Base-by-base conservation (phyloP, 1,284 basidiomycete genomes). In the Pseudozyma sp. region DNA sequence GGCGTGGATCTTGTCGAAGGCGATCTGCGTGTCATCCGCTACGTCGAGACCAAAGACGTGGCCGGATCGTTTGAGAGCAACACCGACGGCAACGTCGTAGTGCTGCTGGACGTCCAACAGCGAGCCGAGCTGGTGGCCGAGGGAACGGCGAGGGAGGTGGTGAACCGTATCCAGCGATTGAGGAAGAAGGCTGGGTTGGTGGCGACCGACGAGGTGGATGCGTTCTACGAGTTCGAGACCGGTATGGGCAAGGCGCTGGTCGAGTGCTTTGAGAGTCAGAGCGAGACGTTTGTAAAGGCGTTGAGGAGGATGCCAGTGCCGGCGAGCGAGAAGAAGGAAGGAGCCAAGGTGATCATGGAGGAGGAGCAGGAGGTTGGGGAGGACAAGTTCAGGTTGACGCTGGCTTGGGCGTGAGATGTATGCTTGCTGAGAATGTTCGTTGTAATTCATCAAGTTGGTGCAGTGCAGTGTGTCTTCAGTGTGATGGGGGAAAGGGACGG, bases 151-250 rank as follows among this genome's bases (percentile, higher is more conserved):
- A 89, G 97, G 52, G 94, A 97, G 85, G 86, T 98, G 71, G 92
- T 93, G 76, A 97, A 97, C 81, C 92, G 96, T 55, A 92, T 99
- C 51, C 97, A 99, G 87, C 94, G 94, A 84, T 87, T 98, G 75
- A 89, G 97, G 75, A 99, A 99, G 87, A 94, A 94, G 85, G 94
- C 94, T 1, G 94, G 94, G 2, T 87, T 99, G 75, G 93, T 94
- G 85, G 91, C 94, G 30, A 95, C 94, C 11, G 97, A 99, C 84
- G 94, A 97, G 82, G 90, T 98, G 45, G 89, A 94, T 61, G 90
- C 97, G 44, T 96, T 91, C 86, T 96, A 96, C 87, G 86, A 86
- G 65, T 93, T 97, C 83, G 91, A 92, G 80, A 87, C 89, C 14
- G 91, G 90, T 17, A 82, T 88, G 31, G 90, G 91, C 34, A 55